Evolutionary conservation across 176 grass and related monocot species (phyloP).

Genomic region (Paspalum vaginatum): DNA sequence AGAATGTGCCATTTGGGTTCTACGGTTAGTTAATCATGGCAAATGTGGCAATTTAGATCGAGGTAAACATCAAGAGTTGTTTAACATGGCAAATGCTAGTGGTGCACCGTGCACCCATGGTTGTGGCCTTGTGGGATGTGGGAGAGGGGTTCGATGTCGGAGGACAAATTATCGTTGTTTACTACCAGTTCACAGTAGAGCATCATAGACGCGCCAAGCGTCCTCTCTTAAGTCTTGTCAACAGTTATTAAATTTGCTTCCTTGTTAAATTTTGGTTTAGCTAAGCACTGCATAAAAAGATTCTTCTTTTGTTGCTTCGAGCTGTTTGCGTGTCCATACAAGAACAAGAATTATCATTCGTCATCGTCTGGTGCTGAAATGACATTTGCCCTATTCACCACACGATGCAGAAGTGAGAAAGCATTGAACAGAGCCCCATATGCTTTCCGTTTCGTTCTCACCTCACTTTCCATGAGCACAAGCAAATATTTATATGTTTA

Average conservation of each 20-base stretch:
- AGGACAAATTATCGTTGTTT: neutral
- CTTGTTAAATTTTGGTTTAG: conserved; percentile 1
- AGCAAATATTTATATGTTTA: conserved; percentile 12
- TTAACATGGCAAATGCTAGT: no score
- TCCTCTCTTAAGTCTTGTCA: neutral
- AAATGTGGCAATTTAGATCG: no score
- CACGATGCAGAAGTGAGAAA: conserved; percentile 3
- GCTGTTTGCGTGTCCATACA: conserved; percentile 36
- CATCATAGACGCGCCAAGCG: neutral
- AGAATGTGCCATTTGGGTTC: no score
- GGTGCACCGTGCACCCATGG: neutral
- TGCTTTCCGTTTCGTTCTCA: neutral
- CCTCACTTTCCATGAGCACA: conserved; percentile 2
- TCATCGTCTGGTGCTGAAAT: conserved; percentile 38
- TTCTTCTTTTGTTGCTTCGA: conserved; percentile 38
- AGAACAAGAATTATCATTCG: conserved; percentile 1
- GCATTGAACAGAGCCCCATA: neutral
- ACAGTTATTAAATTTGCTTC: neutral
- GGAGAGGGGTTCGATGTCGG: neutral
- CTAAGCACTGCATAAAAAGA: conserved; percentile 3
- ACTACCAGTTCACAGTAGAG: neutral
- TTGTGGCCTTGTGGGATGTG: neutral
- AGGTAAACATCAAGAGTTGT: no score
- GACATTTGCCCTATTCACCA: conserved; percentile 36
- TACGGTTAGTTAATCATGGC: no score